Conservation (phyloP, 371 early-diverging fungal genomes). For the Mucor lusitanicus region DNA sequence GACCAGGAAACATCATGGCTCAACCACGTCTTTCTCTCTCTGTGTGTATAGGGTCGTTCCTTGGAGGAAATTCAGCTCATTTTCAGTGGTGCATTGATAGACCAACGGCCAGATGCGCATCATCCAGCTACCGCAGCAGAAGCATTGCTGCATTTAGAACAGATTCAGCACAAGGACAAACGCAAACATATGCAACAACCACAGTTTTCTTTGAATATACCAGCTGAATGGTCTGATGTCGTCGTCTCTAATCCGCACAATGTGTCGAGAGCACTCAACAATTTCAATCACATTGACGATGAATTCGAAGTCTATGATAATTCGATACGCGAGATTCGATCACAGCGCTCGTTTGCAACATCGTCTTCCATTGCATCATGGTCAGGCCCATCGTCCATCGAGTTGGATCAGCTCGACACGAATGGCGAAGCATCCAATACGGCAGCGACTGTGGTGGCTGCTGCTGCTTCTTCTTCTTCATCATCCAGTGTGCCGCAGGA, state of each 20-base stretch:
- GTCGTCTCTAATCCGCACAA: constrained; percentile 17
- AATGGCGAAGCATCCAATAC: background rate
- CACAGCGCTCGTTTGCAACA: background rate
- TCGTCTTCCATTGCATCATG: background rate
- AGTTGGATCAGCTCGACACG: background rate
- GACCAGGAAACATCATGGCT: background rate
- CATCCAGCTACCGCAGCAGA: constrained; percentile 55
- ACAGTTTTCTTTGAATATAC: constrained; percentile 8
- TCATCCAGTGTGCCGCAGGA: background rate
- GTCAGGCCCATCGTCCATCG: background rate
- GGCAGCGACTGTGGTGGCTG: background rate
- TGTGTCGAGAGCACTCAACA: constrained; percentile 7
- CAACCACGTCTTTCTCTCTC: background rate
- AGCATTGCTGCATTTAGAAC: constrained; percentile 32
- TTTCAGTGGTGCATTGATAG: constrained; percentile 50
- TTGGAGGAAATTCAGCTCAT: constrained; percentile 51
- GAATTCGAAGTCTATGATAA: background rate
- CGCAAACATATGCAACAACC: constrained; percentile 4
- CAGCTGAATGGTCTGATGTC: constrained; percentile 9
- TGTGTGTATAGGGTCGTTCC: constrained; percentile 33
- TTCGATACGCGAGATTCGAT: background rate
- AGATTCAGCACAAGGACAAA: constrained; percentile 22
- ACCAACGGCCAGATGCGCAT: constrained; percentile 46
- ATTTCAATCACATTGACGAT: background rate
- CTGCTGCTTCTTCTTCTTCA: background rate